Conservation (phyloP, 768 basidiomycete species). For the Russula earlei region DNA sequence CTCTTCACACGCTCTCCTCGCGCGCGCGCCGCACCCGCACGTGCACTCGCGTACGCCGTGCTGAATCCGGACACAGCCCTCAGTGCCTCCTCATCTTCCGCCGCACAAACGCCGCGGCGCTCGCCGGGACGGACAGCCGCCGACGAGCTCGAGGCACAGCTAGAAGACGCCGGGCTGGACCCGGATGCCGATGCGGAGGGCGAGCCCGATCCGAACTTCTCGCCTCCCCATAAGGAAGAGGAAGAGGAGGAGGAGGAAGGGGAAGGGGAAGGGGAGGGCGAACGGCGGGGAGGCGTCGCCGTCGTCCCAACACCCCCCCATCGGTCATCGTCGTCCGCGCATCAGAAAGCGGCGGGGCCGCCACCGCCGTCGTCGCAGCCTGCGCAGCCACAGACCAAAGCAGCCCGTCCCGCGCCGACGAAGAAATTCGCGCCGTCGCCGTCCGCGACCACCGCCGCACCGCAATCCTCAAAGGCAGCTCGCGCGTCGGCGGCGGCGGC, state of each 20-base stretch:
- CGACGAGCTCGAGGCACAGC: constrained; percentile 24
- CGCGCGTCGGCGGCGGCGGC: not conserved
- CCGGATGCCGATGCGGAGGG: constrained; percentile 28
- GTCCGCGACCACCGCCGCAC: constrained; percentile 16
- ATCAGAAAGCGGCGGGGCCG: not conserved
- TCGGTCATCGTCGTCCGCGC: not conserved
- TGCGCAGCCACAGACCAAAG: not conserved
- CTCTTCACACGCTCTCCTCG: not conserved
- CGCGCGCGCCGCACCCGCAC: no score
- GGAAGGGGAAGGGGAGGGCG: not conserved
- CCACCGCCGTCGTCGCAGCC: not conserved
- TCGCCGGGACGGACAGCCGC: constrained; percentile 11
- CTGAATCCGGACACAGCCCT: not conserved
- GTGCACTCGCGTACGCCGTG: not conserved
- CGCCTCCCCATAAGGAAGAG: not conserved
- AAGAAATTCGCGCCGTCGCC: constrained; percentile 18
- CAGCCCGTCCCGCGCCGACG: not conserved
- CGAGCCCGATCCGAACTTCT: constrained; percentile 26
- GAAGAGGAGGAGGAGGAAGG: not conserved
- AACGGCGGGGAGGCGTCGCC: not conserved
- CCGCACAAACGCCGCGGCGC: constrained; percentile 6
- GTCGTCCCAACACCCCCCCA: not conserved
- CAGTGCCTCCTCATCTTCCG: not conserved
- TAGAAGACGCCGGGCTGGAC: constrained; percentile 14
- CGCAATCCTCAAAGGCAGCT: constrained; percentile 17